Evolutionary conservation across 1,284 basidiomycete genomes (phyloP), one percentile per base, ranked within the genome.

Genomic region (Phenoliferia sp.): DNA sequence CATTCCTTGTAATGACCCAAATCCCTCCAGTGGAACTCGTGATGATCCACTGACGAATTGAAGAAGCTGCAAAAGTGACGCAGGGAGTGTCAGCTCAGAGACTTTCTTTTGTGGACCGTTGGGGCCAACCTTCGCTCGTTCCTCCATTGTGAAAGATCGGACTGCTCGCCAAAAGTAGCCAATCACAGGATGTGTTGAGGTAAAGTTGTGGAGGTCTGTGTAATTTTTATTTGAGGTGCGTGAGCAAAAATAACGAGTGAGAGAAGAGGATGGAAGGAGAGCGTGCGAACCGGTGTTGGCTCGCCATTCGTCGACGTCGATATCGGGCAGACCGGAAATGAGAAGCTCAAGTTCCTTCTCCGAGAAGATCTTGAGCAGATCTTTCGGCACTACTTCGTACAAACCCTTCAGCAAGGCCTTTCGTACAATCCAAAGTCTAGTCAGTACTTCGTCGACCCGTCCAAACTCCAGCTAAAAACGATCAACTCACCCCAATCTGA

Each of bases 141-240:
- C 94, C 75, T 97, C 94, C 62, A 95, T 90, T 75, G 92, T 94
- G 82, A 98, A 98, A 17, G 92, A 94, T 79, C 98, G 94, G 61
- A 99, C 86, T 2, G 95, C 94, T 73, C 96, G 87, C 96, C 96
- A 99, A 89, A 94, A 98, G 94, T 95, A 99, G 36, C 92, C 88
- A 68, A 99, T 91, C 76, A 95, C 92, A 3, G 94, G 90, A 79
- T 99, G 95, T 17, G 79, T 79, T n/a, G 78, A 52, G 66, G 80
- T 79, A 77, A 79, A 82, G 36, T 79, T 79, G 69, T 76, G 76
- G 57, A 81, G 70, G 29, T 69, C 79, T 78, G 66, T 6, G 19
- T 12, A 44, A 28, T 28, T 19, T 12, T 12, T 22, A 44, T 12
- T 3, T 6, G 19, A 35, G 17, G 29, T 10, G 3, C 16, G 33